A percentile compares a stretch with the other conserved stretches of the same genome.
These are phyloP conservation scores for Penicillium egyptiacum DNA, from an alignment of 495 filamentous ascomycete genomes.

Conservation along the genomic window DNA sequence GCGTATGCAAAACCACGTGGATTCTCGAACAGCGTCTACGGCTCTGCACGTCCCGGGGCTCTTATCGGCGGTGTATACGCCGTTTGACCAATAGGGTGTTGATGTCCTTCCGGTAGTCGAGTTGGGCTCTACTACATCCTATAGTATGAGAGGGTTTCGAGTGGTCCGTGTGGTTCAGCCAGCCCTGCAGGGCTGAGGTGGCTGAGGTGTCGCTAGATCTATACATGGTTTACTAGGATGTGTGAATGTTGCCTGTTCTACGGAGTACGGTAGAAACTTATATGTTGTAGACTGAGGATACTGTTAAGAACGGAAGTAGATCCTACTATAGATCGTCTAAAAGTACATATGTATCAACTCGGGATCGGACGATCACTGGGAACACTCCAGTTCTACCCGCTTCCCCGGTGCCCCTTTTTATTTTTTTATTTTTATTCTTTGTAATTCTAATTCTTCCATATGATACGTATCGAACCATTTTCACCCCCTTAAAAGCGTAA, in stretches of 20 bases:
- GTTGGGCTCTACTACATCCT: background rate
- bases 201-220: too few species aligned
- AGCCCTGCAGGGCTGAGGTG: background rate
- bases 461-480: conserved; percentile 1
- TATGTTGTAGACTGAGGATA: background rate
- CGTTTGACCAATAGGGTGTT: background rate
- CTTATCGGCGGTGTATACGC: conserved; percentile 8
- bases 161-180: background rate
- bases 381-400: conserved; percentile 4
- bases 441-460: background rate
- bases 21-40: background rate
- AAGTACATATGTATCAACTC: conserved; percentile 1
- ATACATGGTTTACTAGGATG: too few species aligned
- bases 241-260: background rate
- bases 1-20: conserved; percentile 14
- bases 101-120: background rate
- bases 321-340: background rate
- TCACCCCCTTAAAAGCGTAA: conserved; percentile 1
- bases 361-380: conserved; percentile 13
- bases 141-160: too few species aligned
- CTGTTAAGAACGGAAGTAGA: background rate
- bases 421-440: background rate
- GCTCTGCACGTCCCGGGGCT: background rate
- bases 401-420: conserved; percentile 13
- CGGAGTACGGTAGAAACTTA: background rate